Conservation (phyloP, 768 basidiomycete genomes). For the Leccinum pellstonianum region DNA sequence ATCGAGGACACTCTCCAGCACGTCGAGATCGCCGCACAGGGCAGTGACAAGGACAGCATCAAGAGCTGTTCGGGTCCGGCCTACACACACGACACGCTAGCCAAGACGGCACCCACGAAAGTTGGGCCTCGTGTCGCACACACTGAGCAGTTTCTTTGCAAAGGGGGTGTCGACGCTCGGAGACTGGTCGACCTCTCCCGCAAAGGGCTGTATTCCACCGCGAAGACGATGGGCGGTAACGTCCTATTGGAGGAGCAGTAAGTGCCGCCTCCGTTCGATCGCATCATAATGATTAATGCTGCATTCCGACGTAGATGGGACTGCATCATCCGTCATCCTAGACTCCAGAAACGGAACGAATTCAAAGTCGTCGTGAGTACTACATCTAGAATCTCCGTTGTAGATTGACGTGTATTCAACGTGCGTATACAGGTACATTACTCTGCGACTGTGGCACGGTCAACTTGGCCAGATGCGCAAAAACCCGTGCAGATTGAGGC, state of each 20-base stretch:
- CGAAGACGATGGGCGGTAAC: slow-evolving; percentile 37
- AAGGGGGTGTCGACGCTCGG: slow-evolving; percentile 36
- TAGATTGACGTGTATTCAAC: slow-evolving; percentile 13
- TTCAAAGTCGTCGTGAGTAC: slow-evolving; percentile 37
- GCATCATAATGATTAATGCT: slow-evolving; percentile 15
- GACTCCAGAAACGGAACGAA: slow-evolving; percentile 28
- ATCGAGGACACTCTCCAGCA: slow-evolving; percentile 18
- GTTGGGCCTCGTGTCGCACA: slow-evolving; percentile 37
- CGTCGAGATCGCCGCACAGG: slow-evolving; percentile 23
- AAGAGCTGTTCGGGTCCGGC: slow-evolving; percentile 37
- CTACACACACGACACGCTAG: slow-evolving; percentile 26
- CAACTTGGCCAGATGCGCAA: slow-evolving; percentile 36
- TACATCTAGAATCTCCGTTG: slow-evolving; percentile 3
- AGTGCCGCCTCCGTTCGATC: slow-evolving; percentile 20
- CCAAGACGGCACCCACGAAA: slow-evolving; percentile 23
- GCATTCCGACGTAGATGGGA: slow-evolving; percentile 33
- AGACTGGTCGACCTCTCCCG: slow-evolving; percentile 36
- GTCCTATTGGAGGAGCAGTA: slow-evolving; percentile 38
- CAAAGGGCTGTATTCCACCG: slow-evolving; percentile 32
- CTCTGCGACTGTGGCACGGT: slow-evolving; percentile 37
- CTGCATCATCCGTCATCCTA: slow-evolving; percentile 35
- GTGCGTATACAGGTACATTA: slow-evolving; percentile 32
- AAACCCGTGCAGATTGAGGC: slow-evolving; percentile 36
- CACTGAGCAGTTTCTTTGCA: slow-evolving; percentile 35
- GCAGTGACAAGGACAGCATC: slow-evolving; percentile 25